Base-by-base conservation (phyloP, 2,329 filamentous ascomycete species). In the Diaporthe caulivora region DNA sequence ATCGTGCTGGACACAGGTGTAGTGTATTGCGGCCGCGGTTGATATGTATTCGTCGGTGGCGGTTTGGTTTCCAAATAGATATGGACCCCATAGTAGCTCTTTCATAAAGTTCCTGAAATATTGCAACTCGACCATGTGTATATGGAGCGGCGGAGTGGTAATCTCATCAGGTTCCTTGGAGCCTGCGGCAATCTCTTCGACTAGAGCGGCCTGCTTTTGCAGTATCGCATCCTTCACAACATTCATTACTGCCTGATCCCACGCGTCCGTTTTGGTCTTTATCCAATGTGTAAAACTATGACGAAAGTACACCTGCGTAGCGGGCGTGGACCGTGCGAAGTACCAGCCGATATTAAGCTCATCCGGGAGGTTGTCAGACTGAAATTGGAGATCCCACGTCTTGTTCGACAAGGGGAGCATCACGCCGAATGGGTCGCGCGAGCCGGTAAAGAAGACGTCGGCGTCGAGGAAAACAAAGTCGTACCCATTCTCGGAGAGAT, bases 91-190 rank as follows among this genome's bases (percentile, higher is more conserved):
- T 1, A 57, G 53, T 10, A n/a, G n/a, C n/a, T 57, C 53, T 10
- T 57, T 57, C 53, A 57, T 57, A 18, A 57, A 57, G 29, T 57
- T 57, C 9, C 53, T 57, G 53, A 57, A 57, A 37, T 57, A 37
- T 6, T 57, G 13, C 53, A 57, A 31, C 29, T 57, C 53, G 29
- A 57, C 29, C 53, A 57, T 57, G 53, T 57, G 53, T 57, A 57
- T 57, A 9, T 18, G 53, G 5, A 57, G 53, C 29, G 53, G 53
- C 21, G 53, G 53, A 6, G 26, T n/a, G 18, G 18, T 34, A n/a
- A 31, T 17, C 13, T 6, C 21, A 4, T 18, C n/a, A 17, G 17
- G 34, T n/a, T 57, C 9, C 3, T 21, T 34, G 3, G 53, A n/a
- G 29, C 29, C 53, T 21, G 29, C 53, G 17, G 29, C 18, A 11